These are phyloP conservation scores for Colletotrichum falcatum DNA, from an alignment of 2,329 filamentous ascomycete species.

Conservation along the genomic window DNA sequence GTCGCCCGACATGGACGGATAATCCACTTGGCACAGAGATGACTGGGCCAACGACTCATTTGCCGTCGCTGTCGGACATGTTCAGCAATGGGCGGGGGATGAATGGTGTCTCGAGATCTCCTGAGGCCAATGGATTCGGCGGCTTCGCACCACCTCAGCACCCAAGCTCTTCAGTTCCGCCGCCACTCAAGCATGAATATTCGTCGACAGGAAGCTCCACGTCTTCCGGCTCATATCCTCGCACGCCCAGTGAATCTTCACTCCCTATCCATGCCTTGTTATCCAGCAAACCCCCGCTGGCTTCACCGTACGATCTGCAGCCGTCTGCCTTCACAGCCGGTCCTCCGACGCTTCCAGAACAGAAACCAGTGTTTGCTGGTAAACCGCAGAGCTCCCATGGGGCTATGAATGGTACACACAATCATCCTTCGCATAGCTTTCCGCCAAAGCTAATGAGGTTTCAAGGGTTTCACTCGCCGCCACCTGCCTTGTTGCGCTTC, in stretches of 20 bases:
- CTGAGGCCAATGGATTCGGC: constrained; percentile 27
- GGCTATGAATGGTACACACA: constrained; percentile 29
- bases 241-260: constrained; percentile 62
- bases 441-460: constrained; percentile 29
- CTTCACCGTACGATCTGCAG: constrained; percentile 41
- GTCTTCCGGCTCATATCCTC: constrained; percentile 54
- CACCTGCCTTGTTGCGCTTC: constrained; percentile 30
- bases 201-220: constrained; percentile 60
- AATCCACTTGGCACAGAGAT: constrained; percentile 22
- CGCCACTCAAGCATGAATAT: constrained; percentile 59
- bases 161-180: constrained; percentile 43
- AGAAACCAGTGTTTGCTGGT: constrained; percentile 17
- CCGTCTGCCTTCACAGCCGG: constrained; percentile 27
- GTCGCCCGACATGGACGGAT: constrained; percentile 39
- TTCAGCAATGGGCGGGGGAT: constrained; percentile 52
- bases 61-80: constrained; percentile 63
- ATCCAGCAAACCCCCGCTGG: constrained; percentile 52
- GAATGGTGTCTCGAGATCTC: constrained; percentile 40
- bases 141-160: constrained; percentile 19
- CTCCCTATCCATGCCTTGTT: constrained; percentile 68
- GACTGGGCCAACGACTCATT: constrained; percentile 48
- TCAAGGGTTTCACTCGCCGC: constrained; percentile 38
- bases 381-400: constrained; percentile 5
- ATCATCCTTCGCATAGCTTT: constrained; percentile 11
- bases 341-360: constrained; percentile 40